Evolutionary conservation across 1,139 yeast species (phyloP).

Genomic region (Protomyces lactucae-debilis): DNA sequence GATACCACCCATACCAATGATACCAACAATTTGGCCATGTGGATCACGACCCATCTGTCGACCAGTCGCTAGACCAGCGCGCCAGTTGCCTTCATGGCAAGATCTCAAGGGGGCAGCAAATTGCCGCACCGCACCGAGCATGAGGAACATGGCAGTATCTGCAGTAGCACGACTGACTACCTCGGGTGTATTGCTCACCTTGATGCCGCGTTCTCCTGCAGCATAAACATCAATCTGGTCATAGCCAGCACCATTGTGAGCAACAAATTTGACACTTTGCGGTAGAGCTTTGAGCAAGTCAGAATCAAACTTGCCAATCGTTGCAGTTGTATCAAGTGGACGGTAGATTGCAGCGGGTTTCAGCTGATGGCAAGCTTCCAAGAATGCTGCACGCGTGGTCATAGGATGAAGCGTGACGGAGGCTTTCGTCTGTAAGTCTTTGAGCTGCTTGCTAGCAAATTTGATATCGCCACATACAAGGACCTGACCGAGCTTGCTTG

Average conservation of each 20-base stretch:
- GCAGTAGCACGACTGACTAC: constrained; percentile 76
- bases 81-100: constrained; percentile 13
- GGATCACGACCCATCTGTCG: constrained; percentile 1
- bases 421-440: background rate
- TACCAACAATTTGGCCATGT: constrained; percentile 4
- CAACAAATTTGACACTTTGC: constrained; percentile 53
- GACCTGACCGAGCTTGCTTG: background rate
- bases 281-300: constrained; percentile 65
- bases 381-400: constrained; percentile 47
- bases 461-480: constrained; percentile 4
- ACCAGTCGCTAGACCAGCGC: background rate
- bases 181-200: constrained; percentile 60
- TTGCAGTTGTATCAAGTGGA: constrained; percentile 37
- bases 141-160: constrained; percentile 58
- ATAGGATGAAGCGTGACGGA: constrained; percentile 11
- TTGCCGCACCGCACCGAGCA: constrained; percentile 60
- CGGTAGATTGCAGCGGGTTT: constrained; percentile 48
- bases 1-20: constrained; percentile 66
- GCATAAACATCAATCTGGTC: constrained; percentile 55
- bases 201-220: constrained; percentile 50
- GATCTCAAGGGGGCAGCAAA: constrained; percentile 36
- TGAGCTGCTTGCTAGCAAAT: background rate
- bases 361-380: constrained; percentile 50
- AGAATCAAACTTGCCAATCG: constrained; percentile 71
- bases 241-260: constrained; percentile 86